Conservation (phyloP, 176 grass and related monocot genomes). For the barley (Hordeum vulgare) region MorexV3_pseudomolecules_assembly NC_058522.1:527243001-527243500, state of each 20-base stretch:
- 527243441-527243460: neutral
- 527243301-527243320: neutral
- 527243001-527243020: neutral
- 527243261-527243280: neutral
- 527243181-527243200: neutral
- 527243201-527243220: neutral
- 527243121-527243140: neutral
- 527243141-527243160: neutral
- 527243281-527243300: neutral
- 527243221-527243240: constrained; percentile 12
- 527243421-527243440: neutral
- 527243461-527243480: neutral
- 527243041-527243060: neutral
- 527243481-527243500: neutral
- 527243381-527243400: constrained; percentile 5
- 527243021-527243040: neutral
- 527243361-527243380: neutral
- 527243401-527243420: neutral
- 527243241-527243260: neutral
- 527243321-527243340: neutral
- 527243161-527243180: neutral
- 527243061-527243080: neutral
- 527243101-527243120: neutral
- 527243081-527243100: neutral
- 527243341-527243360: neutral